Conservation (phyloP, 176 grass and related monocot genomes). For the Areca catechu region DNA sequence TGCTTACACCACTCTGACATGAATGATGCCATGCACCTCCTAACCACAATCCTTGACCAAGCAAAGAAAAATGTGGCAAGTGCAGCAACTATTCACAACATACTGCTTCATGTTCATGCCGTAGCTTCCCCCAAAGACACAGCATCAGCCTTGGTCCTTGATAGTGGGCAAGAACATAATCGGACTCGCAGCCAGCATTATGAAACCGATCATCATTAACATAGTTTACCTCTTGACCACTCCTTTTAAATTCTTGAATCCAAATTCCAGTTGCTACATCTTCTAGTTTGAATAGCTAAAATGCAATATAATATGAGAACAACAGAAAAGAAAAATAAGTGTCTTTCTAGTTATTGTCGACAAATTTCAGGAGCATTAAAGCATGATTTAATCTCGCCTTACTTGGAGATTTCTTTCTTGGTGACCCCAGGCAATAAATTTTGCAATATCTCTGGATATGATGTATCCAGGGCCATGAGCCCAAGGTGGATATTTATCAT, state of each 20-base stretch:
- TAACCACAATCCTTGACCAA: too few species aligned
- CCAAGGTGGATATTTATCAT: conserved; percentile 66
- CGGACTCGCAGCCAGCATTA: conserved; percentile 64
- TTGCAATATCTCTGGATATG: conserved; percentile 68
- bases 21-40: too few species aligned
- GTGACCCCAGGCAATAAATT: conserved; percentile 70
- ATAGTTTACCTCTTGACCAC: conserved; percentile 54
- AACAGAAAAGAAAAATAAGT: too few species aligned
- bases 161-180: conserved; percentile 86
- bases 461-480: conserved; percentile 93
- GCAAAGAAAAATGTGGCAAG: too few species aligned
- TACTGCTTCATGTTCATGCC: conserved; percentile 46
- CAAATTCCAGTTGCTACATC: conserved; percentile 94
- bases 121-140: conserved; percentile 79
- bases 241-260: conserved; percentile 68
- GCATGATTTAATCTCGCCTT: not conserved
- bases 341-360: too few species aligned
- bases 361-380: too few species aligned
- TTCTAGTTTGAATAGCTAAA: conserved; percentile 92
- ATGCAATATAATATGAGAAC: conserved; percentile 1
- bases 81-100: conserved; percentile 51
- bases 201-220: conserved; percentile 67
- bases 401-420: conserved; percentile 66
- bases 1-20: too few species aligned
- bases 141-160: conserved; percentile 75